phyloP scores from a whole-genome alignment of 345 rosid species.

The Capsella bursapastoris region DNA sequence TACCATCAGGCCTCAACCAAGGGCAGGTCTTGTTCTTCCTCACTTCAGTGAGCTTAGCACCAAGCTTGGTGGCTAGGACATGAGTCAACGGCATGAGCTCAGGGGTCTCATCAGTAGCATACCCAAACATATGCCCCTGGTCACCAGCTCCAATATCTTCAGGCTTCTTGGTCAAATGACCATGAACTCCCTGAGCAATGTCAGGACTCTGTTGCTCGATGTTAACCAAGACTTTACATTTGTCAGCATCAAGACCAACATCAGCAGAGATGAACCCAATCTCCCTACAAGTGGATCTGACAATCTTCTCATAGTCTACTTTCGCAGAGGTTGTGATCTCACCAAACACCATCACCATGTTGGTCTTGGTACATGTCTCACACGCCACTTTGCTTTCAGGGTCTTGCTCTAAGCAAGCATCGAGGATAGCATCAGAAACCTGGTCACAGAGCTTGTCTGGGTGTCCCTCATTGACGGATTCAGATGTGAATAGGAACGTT shows the following conservation, averaged over 20 bases:
- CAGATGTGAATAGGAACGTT: conserved; percentile 80
- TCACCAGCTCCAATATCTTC: conserved; percentile 94
- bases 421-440: conserved; percentile 83
- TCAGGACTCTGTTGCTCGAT: conserved; percentile 86
- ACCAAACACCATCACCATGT: conserved; percentile 87
- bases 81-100: conserved; percentile 83
- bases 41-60: conserved; percentile 84
- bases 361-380: conserved; percentile 84
- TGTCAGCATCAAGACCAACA: conserved; percentile 82
- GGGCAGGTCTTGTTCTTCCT: conserved; percentile 79
- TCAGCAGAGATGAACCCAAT: conserved; percentile 72
- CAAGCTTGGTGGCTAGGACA: conserved; percentile 80
- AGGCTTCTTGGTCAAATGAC: conserved; percentile 75
- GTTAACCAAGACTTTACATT: conserved; percentile 74
- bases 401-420: conserved; percentile 83
- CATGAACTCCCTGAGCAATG: conserved; percentile 85
- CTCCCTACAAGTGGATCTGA: conserved; percentile 74
- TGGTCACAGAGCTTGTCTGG: conserved; percentile 89
- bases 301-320: conserved; percentile 75
- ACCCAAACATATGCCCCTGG: conserved; percentile 85
- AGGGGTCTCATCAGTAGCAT: conserved; percentile 80
- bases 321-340: conserved; percentile 80
- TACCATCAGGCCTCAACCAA: conserved; percentile 87
- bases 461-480: conserved; percentile 84
- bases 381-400: conserved; percentile 88